Evolutionary conservation across 2,329 filamentous ascomycete species (phyloP).

Genomic region (Drechslerella coelobrocha): DNA sequence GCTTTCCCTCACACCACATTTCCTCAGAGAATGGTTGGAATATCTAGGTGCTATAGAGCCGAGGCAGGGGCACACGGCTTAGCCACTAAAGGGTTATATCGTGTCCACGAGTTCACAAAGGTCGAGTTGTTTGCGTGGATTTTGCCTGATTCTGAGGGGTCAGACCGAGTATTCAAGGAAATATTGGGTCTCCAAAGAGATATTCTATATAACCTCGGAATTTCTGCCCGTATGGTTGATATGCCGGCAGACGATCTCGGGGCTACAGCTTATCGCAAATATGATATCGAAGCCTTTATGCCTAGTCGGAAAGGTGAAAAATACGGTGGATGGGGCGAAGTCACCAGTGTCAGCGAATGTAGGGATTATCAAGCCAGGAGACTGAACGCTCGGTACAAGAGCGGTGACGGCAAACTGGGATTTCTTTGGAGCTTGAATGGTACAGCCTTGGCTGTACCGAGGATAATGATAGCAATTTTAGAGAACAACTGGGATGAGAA

Average conservation of each 20-base stretch:
- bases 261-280: conserved; percentile 83
- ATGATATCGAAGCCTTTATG: conserved; percentile 94
- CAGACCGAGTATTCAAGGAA: conserved; percentile 75
- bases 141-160: conserved; percentile 63
- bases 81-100: conserved; percentile 92
- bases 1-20: conserved; percentile 71
- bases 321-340: conserved; percentile 82
- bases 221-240: conserved; percentile 87
- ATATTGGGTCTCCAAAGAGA: conserved; percentile 86
- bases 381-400: conserved; percentile 74
- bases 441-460: conserved; percentile 87
- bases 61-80: conserved; percentile 89
- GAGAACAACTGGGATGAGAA: conserved; percentile 88
- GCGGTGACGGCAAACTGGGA: conserved; percentile 64
- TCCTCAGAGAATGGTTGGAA: conserved; percentile 79
- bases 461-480: conserved; percentile 84
- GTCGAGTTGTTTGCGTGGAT: conserved; percentile 98
- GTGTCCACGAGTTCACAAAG: conserved; percentile 98
- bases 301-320: conserved; percentile 73
- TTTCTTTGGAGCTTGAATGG: conserved; percentile 94
- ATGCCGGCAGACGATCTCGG: conserved; percentile 91
- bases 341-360: conserved; percentile 88
- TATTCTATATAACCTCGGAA: conserved; percentile 76
- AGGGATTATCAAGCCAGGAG: conserved; percentile 92
- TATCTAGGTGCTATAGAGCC: conserved; percentile 91